Percentiles rank a stretch among this genome's conserved stretches.
Evolutionary conservation across 176 grass and related monocot genomes (phyloP).

Genomic region (Rhynchospora tenuis): DNA sequence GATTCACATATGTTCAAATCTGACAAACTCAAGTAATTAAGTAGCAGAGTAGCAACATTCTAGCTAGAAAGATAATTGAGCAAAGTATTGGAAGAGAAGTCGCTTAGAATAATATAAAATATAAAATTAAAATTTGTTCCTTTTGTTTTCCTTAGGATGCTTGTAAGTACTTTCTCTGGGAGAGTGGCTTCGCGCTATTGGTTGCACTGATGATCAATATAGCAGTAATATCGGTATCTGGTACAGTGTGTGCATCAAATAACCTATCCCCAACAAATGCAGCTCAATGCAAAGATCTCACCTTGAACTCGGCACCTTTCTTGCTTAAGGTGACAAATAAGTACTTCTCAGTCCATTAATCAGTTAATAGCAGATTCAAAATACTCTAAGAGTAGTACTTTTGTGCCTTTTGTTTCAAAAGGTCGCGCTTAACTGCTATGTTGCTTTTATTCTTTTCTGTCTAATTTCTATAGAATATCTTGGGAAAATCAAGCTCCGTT

Average conservation of each 20-base stretch:
- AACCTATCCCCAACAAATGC: conserved; percentile 23
- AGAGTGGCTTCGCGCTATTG: conserved; percentile 58
- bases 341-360: background rate
- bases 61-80: too few relatives aligned
- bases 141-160: conserved; percentile 37
- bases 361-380: background rate
- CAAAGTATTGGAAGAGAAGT: too few relatives aligned
- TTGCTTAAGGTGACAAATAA: conserved; percentile 55
- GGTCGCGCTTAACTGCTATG: background rate
- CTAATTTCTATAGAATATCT: conserved; percentile 42
- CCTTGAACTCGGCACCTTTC: conserved; percentile 38
- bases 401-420: background rate
- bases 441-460: background rate
- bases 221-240: conserved; percentile 50
- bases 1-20: background rate
- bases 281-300: conserved; percentile 37
- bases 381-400: background rate
- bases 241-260: conserved; percentile 40
- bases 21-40: background rate
- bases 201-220: conserved; percentile 73
- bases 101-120: background rate
- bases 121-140: background rate
- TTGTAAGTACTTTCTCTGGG: conserved; percentile 55
- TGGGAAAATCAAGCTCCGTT: conserved; percentile 56
- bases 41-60: too few relatives aligned